Percentiles rank a stretch among this genome's conserved stretches.
phyloP scores from a whole-genome alignment of 768 basidiomycete species.

The Infundibulicybe gibba region DNA sequence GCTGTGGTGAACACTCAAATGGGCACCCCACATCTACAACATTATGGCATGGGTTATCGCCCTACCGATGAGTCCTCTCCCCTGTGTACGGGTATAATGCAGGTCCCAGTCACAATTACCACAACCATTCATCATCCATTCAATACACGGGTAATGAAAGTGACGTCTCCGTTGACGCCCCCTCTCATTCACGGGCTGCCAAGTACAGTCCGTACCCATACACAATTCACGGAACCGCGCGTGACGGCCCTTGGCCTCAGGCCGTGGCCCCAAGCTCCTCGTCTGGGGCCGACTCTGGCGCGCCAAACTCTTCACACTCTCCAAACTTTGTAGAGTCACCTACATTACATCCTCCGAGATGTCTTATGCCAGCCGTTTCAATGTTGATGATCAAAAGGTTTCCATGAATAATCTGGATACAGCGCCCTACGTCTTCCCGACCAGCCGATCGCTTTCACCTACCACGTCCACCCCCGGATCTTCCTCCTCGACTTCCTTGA shows the following conservation, averaged over 20 bases:
- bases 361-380: slow-evolving; percentile 22
- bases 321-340: slow-evolving; percentile 58
- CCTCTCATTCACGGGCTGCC: slow-evolving; percentile 33
- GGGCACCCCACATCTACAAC: slow-evolving; percentile 25
- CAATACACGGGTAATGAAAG: slow-evolving; percentile 23
- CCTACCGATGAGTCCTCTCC: slow-evolving; percentile 40
- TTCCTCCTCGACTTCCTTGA: slow-evolving; percentile 59
- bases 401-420: slow-evolving; percentile 47
- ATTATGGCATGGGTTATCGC: slow-evolving; percentile 46
- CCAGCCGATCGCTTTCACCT: slow-evolving; percentile 72
- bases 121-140: slow-evolving; percentile 45
- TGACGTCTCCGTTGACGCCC: slow-evolving; percentile 24
- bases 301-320: slow-evolving; percentile 44
- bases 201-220: slow-evolving; percentile 46
- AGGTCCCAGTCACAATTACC: slow-evolving; percentile 32
- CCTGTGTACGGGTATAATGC: slow-evolving; percentile 43
- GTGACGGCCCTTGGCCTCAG: slow-evolving; percentile 38
- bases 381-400: slow-evolving; percentile 54
- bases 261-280: slow-evolving; percentile 27
- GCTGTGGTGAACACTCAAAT: slow-evolving; percentile 28
- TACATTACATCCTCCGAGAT: slow-evolving; percentile 38
- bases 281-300: slow-evolving; percentile 37
- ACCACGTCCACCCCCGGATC: slow-evolving; percentile 57
- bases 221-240: slow-evolving; percentile 24
- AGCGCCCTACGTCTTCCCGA: slow-evolving; percentile 56